Evolutionary conservation across 73 alveolate genomes (phyloP), one percentile per base, ranked within the genome.

Genomic region (Uronychia binucleata): DNA sequence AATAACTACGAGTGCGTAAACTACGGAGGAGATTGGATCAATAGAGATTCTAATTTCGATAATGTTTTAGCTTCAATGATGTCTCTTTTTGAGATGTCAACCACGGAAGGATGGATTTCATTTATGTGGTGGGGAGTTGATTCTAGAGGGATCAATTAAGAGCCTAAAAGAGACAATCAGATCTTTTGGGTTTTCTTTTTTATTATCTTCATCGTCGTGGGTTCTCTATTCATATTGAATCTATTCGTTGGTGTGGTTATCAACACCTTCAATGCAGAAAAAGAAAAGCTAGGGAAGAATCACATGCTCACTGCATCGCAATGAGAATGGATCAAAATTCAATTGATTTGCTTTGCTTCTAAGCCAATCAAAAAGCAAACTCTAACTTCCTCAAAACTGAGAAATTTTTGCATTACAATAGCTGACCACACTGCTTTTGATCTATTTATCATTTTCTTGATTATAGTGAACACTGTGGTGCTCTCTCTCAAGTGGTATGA

Each of bases 11-110:
- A 91, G 58, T 94, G 98, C 57, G 31, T 58, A 1, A 88, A 86
- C 58, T 26, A 35, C 28, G 98, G 98, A 28, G 93, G 93, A 11
- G 84, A 31, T 1, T 96, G 99, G 98, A 30, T 35, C 14, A 94
- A 86, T 76, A 77, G 79, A 28, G 93, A 79, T 29, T 86, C 78
- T 19, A 86, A 87, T 57, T 96, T 95, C 83, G 99, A 96, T 79
- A 95, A 96, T 81, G 76, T 93, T 46, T 59, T 85, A 14, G 35
- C 60, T 26, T 87, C 98, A 14, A 84, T 94, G 86, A 34, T 74
- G 60, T 33, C 96, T 28, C 87, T 96, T 28, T 96, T 95, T 80
- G 93, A 83, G 27, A 77, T 91, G 81, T 67, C 95, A 30, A 81
- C 96, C 1, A 74, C 94, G 11, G 96, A 91, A 77, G 94, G 90